Evolutionary conservation across 1,284 basidiomycete species (phyloP).

Genomic region (Agroathelia rolfsii): DNA sequence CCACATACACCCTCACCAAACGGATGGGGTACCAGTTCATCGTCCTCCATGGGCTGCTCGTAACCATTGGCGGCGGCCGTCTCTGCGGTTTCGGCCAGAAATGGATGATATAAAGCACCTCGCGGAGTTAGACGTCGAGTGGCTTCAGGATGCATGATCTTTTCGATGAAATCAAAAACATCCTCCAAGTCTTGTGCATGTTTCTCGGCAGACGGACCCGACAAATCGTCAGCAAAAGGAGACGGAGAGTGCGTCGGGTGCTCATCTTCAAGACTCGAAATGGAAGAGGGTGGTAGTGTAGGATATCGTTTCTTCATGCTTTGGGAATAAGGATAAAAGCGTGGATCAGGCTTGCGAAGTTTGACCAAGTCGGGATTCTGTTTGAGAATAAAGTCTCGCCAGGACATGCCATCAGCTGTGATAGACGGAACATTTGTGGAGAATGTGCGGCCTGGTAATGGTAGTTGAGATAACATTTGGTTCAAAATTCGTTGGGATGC

Average conservation of each 20-base stretch:
- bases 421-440: constrained; percentile 77
- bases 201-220: constrained; percentile 21
- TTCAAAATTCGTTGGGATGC: constrained; percentile 19
- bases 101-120: constrained; percentile 68
- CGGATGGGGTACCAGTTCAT: constrained; percentile 57
- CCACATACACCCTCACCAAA: constrained; percentile 56
- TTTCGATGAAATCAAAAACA: constrained; percentile 66
- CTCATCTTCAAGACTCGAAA: no score
- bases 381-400: constrained; percentile 64
- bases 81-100: constrained; percentile 36
- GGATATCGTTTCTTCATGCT: constrained; percentile 12
- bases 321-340: constrained; percentile 44
- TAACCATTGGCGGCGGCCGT: constrained; percentile 24
- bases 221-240: constrained; percentile 21
- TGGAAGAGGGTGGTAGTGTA: constrained; percentile 13
- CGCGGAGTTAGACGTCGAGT: constrained; percentile 69
- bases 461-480: constrained; percentile 7
- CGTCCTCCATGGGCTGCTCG: constrained; percentile 45
- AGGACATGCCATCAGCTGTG: constrained; percentile 51
- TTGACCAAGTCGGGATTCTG: constrained; percentile 69
- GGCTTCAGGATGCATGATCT: constrained; percentile 65
- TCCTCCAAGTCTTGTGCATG: constrained; percentile 52
- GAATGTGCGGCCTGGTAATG: constrained; percentile 67
- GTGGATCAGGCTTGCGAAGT: constrained; percentile 39
- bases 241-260: constrained; percentile 17